A percentile compares a stretch with the other conserved stretches of the same genome.
Conservation (phyloP, 768 basidiomycete genomes). For the Exsudoporus frostii region DNA sequence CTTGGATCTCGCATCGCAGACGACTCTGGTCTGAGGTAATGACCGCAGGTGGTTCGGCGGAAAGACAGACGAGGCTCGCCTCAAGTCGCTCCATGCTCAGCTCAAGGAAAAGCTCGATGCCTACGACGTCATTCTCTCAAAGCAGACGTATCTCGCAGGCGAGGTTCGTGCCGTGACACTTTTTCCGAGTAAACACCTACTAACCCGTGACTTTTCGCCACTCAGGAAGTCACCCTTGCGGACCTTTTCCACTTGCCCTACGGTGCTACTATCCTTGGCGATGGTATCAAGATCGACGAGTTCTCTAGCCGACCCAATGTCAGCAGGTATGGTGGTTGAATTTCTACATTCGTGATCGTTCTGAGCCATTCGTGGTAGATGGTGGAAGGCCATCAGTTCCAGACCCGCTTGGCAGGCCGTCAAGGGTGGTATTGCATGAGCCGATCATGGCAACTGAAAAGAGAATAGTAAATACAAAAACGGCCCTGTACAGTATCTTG, state of each 20-base stretch:
- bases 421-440: constrained; percentile 30
- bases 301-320: constrained; percentile 19
- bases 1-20: background rate
- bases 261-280: constrained; percentile 7
- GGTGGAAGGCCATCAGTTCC: constrained; percentile 46
- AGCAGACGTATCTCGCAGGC: constrained; percentile 35
- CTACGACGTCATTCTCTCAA: constrained; percentile 35
- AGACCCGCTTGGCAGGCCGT: constrained; percentile 45
- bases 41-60: constrained; percentile 15
- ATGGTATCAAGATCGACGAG: constrained; percentile 7
- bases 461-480: background rate
- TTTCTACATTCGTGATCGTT: background rate
- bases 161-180: constrained; percentile 18
- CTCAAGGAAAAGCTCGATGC: constrained; percentile 33
- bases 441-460: no score
- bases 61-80: constrained; percentile 32
- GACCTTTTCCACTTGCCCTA: constrained; percentile 22
- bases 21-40: background rate
- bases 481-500: background rate
- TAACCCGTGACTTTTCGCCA: background rate
- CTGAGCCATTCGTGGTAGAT: constrained; percentile 28
- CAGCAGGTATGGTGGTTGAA: constrained; percentile 8
- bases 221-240: constrained; percentile 18
- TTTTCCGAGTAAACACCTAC: background rate
- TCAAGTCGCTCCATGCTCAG: constrained; percentile 22